Evolutionary conservation across 2,329 filamentous ascomycete species (phyloP), one percentile per base, ranked within the genome.

Genomic region (Pestalotiopsis sp.): DNA sequence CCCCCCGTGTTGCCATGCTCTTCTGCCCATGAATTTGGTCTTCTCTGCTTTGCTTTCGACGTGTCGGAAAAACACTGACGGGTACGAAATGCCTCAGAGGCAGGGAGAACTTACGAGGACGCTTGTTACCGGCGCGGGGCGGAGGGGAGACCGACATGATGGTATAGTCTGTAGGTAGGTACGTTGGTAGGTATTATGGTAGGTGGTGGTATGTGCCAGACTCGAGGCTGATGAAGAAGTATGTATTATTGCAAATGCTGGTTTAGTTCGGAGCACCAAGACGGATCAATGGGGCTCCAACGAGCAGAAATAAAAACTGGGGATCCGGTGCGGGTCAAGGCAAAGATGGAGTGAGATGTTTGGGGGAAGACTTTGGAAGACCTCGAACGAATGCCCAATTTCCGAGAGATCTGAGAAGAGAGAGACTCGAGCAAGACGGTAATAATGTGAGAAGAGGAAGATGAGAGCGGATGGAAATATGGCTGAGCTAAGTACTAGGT

Each of bases 91-190:
- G 57, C 25, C 57, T 27, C 13, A 14, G 62, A 41, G 62, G 62
- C 23, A 9, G 31, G 31, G 27, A 38, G n/a, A 56, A 78, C 76
- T 75, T 76, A 78, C 76, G 74, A 68, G 73, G 75, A 67, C 76
- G 73, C 69, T 78, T 78, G 49, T 62, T 36, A n/a, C 75, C 75
- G 69, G 73, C 72, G 31, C 75, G 76, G 62, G 72, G 73, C 61
- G 74, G 72, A 49, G 68, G 68, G 45, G 68, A 70, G 41, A 65
- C 60, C 68, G 59, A 62, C 59, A 62, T 62, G 11, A 40, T 62
- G 31, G 27, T 11, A 36, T 17, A 52, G 11, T 52, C n/a, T 52
- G 45, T 52, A 52, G 20, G 20, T 6, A 17, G 45, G 17, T 45
- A n/a, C 45, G 45, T n/a, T 17, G n/a, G 17, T 52, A 7, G 45